Base-by-base conservation (phyloP, 176 grass and related monocot genomes). In the Saccharum officinarum region DNA sequence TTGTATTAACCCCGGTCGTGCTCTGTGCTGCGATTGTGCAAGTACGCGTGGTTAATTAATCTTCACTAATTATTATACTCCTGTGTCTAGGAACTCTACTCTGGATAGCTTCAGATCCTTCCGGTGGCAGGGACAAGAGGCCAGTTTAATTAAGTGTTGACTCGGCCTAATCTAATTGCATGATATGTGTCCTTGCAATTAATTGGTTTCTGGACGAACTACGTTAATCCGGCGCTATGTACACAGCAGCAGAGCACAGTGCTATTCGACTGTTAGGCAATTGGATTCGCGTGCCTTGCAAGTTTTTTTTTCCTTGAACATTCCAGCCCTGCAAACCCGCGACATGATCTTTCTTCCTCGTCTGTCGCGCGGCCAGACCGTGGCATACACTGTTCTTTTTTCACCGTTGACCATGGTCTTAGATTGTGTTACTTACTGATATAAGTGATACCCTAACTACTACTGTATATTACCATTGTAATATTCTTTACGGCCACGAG, bases 341-440 rank as follows among this genome's bases (percentile, higher is more conserved):
- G 52, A 23, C 90, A 92, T 63, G 87, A 84, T 92, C 80, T 89
- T 89, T 92, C 28, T 67, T 74, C 67, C 85, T 38, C n/a, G 46
- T 77, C 70, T 10, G 42, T 6, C 40, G 22, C 55, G 11, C 34
- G 2, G 10, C 85, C 87, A 85, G 7, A 71, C 69, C 69, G 18
- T 37, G 34, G 33, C 7, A 5, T 0, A 33, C 30, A 59, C 18
- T 23, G 55, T n/a, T 2, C 81, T 10, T 10, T 23, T 46, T 30
- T 4, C 7, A 23, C 10, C 39, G 25, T 26, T 4, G 17, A 73
- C 69, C 67, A 26, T 63, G 12, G 38, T 6, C 37, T 50, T 7
- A 61, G 3, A 61, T 8, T 55, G 52, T 6, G 34, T 22, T 74
- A n/a, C 8, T 61, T 13, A 55, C 54, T n/a, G 18, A n/a, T 18